Evolutionary conservation across 805 yeast genomes (phyloP), one percentile per base, ranked within the genome.

Genomic region (Candida peoriensis): DNA sequence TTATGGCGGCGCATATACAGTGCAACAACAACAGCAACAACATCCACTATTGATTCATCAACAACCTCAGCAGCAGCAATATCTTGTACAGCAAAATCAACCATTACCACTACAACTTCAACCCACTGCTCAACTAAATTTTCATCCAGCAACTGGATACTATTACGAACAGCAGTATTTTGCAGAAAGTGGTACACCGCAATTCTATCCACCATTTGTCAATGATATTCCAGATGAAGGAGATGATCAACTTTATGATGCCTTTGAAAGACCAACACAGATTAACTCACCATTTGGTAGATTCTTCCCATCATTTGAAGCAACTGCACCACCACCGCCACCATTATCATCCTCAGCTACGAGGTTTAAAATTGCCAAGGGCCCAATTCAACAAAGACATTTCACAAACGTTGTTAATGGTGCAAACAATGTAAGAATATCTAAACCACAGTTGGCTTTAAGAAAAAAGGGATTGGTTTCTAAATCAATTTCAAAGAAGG

Each of bases 301-400:
- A 18, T 48, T 38, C 7, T 53, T 53, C 45, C 56, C 58, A 22
- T 37, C 50, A 3, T 53, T 46, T 37, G 52, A 51, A 32, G 55
- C 57, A 2, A 44, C 50, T n/a, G 50, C 49, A 16, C 57, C 56
- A 17, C 53, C 56, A 13, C n/a, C n/a, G n/a, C n/a, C n/a, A n/a
- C n/a, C n/a, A n/a, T n/a, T n/a, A n/a, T n/a, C n/a, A n/a, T n/a
- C n/a, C n/a, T 26, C 39, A 12, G 33, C 42, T 20, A 37, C 42
- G 17, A 48, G 41, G 19, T 21, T 36, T 13, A 39, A 14, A 9
- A 33, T 38, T n/a, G 34, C 37, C 2, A 29, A 33, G 18, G 16
- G 31, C 2, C 13, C 33, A 1, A 32, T 19, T 24, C 25, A 27
- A 18, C 6, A 14, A 8, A 24, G 32, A 23, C n/a, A n/a, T n/a